Base-by-base conservation (phyloP, 148 eudicot genomes). In the Cornus florida region DNA sequence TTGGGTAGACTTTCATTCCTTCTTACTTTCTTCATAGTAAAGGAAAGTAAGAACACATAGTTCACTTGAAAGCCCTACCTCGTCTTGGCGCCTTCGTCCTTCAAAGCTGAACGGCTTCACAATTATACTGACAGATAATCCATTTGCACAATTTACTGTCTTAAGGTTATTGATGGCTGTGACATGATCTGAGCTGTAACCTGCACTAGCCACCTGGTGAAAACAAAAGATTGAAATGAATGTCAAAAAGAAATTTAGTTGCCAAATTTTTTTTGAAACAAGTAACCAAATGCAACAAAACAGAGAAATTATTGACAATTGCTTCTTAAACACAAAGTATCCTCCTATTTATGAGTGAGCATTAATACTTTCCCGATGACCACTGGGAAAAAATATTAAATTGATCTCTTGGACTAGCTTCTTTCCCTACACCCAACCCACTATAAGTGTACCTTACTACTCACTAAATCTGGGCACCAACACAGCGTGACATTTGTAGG, bases 31-130 rank as follows among this genome's bases (percentile, higher is more conserved):
- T 50, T 41, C 32, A 71, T 59, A 32, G 35, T 10, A 72, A 39
- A 78, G 53, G 57, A 43, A 6, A 33, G 12, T 3, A 28, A 38
- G 64, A 69, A 28, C 41, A 69, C 48, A 70, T 43, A 76, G 77
- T 39, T 69, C 75, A 74, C 38, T n/a, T 8, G 69, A 11, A 77
- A 69, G 65, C 28, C 75, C 32, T 78, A 88, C 99, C 99, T 95
- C 99, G 78, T 86, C 89, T 83, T 87, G 92, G 82, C 99, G 99
- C 87, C 94, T 89, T 78, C 81, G 90, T 71, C 99, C 99, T 86
- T 95, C 97, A 86, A 95, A 95, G 83, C 92, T 88, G 78, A 95
- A 95, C 68, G 99, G 99, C 83, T 89, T 95, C 82, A 95, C 76
- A 77, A 95, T 82, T 70, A 95, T 86, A 64, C 90, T 89, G 69